A percentile compares a stretch with the other conserved stretches of the same genome.
Evolutionary conservation across 2,329 filamentous ascomycete species (phyloP).

Genomic region (Alternaria sp.): DNA sequence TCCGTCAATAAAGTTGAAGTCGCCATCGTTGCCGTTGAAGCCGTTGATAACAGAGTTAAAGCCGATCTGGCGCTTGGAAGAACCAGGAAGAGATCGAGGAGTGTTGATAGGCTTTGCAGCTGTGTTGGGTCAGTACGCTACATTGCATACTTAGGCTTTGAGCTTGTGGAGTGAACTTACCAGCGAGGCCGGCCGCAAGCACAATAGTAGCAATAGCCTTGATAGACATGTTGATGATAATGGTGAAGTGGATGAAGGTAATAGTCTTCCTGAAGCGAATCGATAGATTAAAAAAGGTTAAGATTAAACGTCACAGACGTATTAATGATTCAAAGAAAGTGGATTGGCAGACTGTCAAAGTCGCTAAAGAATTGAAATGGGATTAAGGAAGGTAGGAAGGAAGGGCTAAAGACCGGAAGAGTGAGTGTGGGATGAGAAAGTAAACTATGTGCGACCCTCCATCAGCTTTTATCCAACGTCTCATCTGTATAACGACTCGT

Average conservation of each 20-base stretch:
- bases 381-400: slow-evolving; percentile 38
- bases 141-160: not conserved
- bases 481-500: not conserved
- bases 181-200: slow-evolving; percentile 45
- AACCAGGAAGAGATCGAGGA: slow-evolving; percentile 22
- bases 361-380: slow-evolving; percentile 32
- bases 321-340: slow-evolving; percentile 30
- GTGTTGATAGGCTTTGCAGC: slow-evolving; percentile 39
- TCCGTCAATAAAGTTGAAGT: slow-evolving; percentile 43
- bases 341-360: slow-evolving; percentile 49
- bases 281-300: slow-evolving; percentile 33
- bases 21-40: slow-evolving; percentile 26
- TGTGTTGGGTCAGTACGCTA: slow-evolving; percentile 25
- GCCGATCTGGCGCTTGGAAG: slow-evolving; percentile 23
- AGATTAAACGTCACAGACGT: slow-evolving; percentile 47
- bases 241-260: not conserved
- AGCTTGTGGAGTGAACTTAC: slow-evolving; percentile 23
- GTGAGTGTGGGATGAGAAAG: slow-evolving; percentile 33
- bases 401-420: slow-evolving; percentile 20
- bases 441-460: slow-evolving; percentile 22
- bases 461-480: slow-evolving; percentile 38
- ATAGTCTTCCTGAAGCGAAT: slow-evolving; percentile 31
- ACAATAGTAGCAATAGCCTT: slow-evolving; percentile 36
- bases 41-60: slow-evolving; percentile 29
- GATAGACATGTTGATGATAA: slow-evolving; percentile 38